phyloP scores from a whole-genome alignment of 768 basidiomycete species.

The Amanita subjunquillea region DNA sequence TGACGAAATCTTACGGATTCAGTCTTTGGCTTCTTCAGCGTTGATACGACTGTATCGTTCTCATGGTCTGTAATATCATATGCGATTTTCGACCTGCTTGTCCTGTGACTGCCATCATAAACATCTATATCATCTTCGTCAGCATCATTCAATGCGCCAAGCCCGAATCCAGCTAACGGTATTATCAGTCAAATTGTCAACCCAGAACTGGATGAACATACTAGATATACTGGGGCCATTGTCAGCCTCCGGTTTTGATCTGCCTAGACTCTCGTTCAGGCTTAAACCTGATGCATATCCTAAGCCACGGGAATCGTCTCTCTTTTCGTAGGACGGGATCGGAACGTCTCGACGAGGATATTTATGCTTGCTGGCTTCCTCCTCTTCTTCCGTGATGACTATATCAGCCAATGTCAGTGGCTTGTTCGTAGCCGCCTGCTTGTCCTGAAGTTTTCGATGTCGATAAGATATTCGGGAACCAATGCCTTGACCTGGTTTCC shows the following conservation, averaged over 20 bases:
- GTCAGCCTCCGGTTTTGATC: constrained; percentile 12
- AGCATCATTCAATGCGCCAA: constrained; percentile 86
- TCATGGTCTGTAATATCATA: constrained; percentile 59
- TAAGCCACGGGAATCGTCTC: constrained; percentile 73
- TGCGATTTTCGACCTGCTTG: constrained; percentile 40
- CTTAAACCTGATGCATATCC: constrained; percentile 66
- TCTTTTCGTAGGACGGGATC: constrained; percentile 48
- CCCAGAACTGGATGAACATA: constrained; percentile 12
- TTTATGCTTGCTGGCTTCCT: constrained; percentile 78
- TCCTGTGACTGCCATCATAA: constrained; percentile 43
- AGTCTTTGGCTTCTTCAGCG: constrained; percentile 12
- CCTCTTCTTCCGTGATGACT: constrained; percentile 48
- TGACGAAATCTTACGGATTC: neutral
- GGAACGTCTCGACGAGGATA: constrained; percentile 80
- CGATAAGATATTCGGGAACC: constrained; percentile 79
- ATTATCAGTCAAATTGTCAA: neutral
- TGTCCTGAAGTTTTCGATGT: constrained; percentile 65
- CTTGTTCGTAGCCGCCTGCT: constrained; percentile 29
- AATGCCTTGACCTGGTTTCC: constrained; percentile 87
- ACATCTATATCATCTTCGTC: constrained; percentile 89
- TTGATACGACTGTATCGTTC: constrained; percentile 34
- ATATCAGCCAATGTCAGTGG: constrained; percentile 16
- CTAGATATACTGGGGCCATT: constrained; percentile 51
- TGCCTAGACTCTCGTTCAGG: constrained; percentile 49
- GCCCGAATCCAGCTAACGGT: constrained; percentile 67